Conservation (phyloP, 1,139 yeast species). For the Pichiaceae sp. region DNA sequence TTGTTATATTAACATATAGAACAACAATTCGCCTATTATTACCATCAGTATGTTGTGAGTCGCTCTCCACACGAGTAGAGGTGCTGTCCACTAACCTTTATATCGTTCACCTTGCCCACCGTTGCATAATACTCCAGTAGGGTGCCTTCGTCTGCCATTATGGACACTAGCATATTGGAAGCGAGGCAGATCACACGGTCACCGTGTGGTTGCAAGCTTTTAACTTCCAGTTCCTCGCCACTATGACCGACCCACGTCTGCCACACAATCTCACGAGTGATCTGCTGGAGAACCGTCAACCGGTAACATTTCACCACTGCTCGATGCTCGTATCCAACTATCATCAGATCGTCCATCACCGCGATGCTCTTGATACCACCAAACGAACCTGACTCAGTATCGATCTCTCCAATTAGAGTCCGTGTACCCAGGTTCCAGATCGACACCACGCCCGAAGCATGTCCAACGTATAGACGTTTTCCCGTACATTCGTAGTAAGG, state of each 20-base stretch:
- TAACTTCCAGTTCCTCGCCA: constrained; percentile 1
- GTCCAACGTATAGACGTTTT: constrained; percentile 32
- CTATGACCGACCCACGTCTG: constrained; percentile 1
- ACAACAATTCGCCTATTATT: too few species aligned
- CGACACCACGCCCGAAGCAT: constrained; percentile 36
- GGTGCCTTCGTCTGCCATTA: constrained; percentile 5
- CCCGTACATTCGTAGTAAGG: constrained; percentile 15
- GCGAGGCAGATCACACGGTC: constrained; percentile 5
- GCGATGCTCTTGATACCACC: neutral
- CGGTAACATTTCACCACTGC: constrained; percentile 4
- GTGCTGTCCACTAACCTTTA: constrained; percentile 4
- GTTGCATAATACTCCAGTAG: neutral
- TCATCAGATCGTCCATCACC: neutral
- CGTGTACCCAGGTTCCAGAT: constrained; percentile 29
- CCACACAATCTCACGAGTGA: constrained; percentile 5
- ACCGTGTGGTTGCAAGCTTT: neutral
- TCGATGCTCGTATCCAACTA: constrained; percentile 9
- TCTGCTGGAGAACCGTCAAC: neutral
- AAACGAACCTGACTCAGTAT: constrained; percentile 1
- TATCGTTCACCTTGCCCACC: neutral
- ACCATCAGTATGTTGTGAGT: neutral
- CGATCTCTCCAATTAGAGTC: constrained; percentile 15
- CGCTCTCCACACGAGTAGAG: neutral
- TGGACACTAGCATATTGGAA: constrained; percentile 3
- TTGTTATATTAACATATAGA: too few species aligned